Conservation (phyloP, 148 eudicot species). For the Amaranthus hypochondriacus region DNA sequence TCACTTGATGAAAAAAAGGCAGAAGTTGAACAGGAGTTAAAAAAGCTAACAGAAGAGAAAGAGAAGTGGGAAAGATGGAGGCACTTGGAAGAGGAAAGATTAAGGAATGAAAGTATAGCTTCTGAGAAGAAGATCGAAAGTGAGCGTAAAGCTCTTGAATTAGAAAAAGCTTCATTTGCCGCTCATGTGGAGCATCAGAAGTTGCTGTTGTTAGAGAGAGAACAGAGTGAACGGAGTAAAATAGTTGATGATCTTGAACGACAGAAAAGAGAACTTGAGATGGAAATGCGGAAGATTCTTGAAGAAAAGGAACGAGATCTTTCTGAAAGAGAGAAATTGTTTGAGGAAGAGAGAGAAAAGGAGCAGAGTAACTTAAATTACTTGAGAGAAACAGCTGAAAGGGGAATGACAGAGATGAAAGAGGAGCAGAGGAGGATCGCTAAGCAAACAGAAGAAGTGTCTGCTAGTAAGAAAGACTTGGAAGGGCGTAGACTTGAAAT, state of each 20-base stretch:
- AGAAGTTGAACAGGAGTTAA: slow-evolving; percentile 48
- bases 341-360: slow-evolving; percentile 66
- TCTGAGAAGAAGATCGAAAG: slow-evolving; percentile 57
- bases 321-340: slow-evolving; percentile 47
- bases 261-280: slow-evolving; percentile 64
- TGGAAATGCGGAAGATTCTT: slow-evolving; percentile 48
- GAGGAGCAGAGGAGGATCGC: slow-evolving; percentile 49
- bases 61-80: slow-evolving; percentile 58
- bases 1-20: slow-evolving; percentile 78
- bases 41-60: slow-evolving; percentile 48
- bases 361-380: slow-evolving; percentile 56
- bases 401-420: slow-evolving; percentile 79
- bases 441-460: slow-evolving; percentile 60
- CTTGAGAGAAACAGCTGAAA: slow-evolving; percentile 50
- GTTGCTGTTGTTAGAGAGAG: slow-evolving; percentile 52
- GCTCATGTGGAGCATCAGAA: slow-evolving; percentile 82
- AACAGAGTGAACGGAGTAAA: slow-evolving; percentile 52
- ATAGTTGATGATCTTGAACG: slow-evolving; percentile 66
- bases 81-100: slow-evolving; percentile 60
- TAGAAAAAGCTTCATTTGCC: slow-evolving; percentile 71
- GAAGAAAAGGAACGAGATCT: slow-evolving; percentile 62
- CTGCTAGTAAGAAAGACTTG: slow-evolving; percentile 58
- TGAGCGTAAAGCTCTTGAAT: slow-evolving; percentile 69
- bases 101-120: slow-evolving; percentile 56
- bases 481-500: slow-evolving; percentile 71